Conservation (phyloP, 2,329 filamentous ascomycete species). For the Ophiostoma ips region DNA sequence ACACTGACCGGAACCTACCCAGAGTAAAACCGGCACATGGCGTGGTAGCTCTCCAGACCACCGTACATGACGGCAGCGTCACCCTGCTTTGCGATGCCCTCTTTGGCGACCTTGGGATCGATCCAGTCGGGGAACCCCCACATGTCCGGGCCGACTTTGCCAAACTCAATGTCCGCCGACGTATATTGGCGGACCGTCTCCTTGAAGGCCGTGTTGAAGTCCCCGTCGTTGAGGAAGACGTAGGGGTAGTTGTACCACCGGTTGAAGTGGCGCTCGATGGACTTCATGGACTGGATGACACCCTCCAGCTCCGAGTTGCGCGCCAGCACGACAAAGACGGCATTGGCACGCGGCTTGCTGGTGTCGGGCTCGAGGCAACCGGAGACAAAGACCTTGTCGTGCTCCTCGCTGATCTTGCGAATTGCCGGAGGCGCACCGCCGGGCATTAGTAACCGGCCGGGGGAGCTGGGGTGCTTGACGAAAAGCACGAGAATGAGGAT, state of each 20-base stretch:
- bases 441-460: slow-evolving; percentile 73
- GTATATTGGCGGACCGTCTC: slow-evolving; percentile 80
- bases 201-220: slow-evolving; percentile 92
- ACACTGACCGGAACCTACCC: slow-evolving; percentile 46
- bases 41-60: slow-evolving; percentile 95
- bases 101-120: slow-evolving; percentile 81
- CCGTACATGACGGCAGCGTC: slow-evolving; percentile 98
- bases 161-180: slow-evolving; percentile 79
- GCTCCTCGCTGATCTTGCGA: slow-evolving; percentile 89
- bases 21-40: slow-evolving; percentile 99
- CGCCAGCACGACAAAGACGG: slow-evolving; percentile 87
- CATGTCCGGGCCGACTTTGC: slow-evolving; percentile 77
- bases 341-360: slow-evolving; percentile 71
- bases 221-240: slow-evolving; percentile 93
- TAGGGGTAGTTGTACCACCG: slow-evolving; percentile 98
- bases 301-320: slow-evolving; percentile 94
- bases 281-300: slow-evolving; percentile 93
- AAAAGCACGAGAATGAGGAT: slow-evolving; percentile 83
- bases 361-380: slow-evolving; percentile 77
- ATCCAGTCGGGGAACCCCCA: slow-evolving; percentile 98
- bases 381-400: slow-evolving; percentile 91
- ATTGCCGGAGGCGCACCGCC: slow-evolving; percentile 79
- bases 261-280: slow-evolving; percentile 97
- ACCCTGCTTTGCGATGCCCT: slow-evolving; percentile 92
- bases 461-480: slow-evolving; percentile 71